These are phyloP conservation scores for Rhizopus stolonifer DNA, from an alignment of 371 early-diverging fungal species.

Conservation along the genomic window DNA sequence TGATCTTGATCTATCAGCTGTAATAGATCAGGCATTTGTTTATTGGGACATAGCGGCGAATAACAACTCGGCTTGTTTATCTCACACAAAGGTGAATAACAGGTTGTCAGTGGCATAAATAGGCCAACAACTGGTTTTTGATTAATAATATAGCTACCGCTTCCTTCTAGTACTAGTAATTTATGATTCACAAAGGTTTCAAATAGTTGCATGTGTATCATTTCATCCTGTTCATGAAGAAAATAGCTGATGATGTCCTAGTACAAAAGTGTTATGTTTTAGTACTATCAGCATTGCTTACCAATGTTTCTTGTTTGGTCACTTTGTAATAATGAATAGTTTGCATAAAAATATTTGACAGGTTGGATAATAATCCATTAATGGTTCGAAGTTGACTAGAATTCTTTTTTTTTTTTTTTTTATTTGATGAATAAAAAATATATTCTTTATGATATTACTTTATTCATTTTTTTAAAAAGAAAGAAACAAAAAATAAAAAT, in stretches of 20 bases:
- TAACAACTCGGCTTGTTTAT: constrained; percentile 22
- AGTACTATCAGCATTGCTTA: constrained; percentile 14
- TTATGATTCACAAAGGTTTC: constrained; percentile 21
- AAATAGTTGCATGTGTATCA: constrained; percentile 21
- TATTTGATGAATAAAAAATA: no score
- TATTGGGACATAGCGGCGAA: constrained; percentile 36
- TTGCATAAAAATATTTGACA: constrained; percentile 15
- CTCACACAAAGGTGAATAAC: constrained; percentile 34
- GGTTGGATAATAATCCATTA: constrained; percentile 17
- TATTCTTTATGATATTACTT: no score
- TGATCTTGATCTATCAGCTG: constrained; percentile 3
- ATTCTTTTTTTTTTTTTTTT: no score
- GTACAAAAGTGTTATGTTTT: constrained; percentile 2
- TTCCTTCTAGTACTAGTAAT: background rate
- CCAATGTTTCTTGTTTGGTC: constrained; percentile 33
- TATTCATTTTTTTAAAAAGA: no score
- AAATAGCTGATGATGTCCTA: constrained; percentile 32
- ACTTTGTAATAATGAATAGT: constrained; percentile 25
- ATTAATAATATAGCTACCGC: background rate
- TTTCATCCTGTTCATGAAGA: constrained; percentile 20
- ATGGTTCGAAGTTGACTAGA: no score
- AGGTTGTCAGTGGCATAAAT: constrained; percentile 29
- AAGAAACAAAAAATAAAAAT: no score
- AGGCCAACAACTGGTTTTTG: constrained; percentile 19
- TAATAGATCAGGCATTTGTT: constrained; percentile 10